These are phyloP conservation scores for Earliella scabrosa DNA, from an alignment of 1,284 basidiomycete species.

Conservation along the genomic window DNA sequence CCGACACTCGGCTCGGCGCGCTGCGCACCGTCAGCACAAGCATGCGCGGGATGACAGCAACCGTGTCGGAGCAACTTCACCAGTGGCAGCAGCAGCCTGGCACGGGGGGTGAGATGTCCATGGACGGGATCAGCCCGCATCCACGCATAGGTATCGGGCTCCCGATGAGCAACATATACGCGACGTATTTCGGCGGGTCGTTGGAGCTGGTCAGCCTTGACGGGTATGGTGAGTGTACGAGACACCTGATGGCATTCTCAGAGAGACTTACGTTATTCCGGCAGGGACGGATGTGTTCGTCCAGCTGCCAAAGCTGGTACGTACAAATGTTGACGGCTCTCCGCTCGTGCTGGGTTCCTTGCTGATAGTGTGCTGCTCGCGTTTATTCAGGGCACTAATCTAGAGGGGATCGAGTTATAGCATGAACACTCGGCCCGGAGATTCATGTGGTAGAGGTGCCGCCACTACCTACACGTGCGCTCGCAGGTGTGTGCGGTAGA, in stretches of 20 bases:
- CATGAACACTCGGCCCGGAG: background rate
- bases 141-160: conserved; percentile 78
- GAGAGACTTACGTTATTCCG: background rate
- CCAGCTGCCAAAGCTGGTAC: conserved; percentile 79
- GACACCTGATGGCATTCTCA: background rate
- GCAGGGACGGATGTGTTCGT: conserved; percentile 83
- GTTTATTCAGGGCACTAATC: conserved; percentile 69
- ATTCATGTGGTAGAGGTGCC: background rate
- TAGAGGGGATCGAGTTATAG: conserved; percentile 81
- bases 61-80: conserved; percentile 74
- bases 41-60: conserved; percentile 68
- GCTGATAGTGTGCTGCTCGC: conserved; percentile 1
- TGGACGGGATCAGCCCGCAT: conserved; percentile 55
- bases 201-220: conserved; percentile 82
- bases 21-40: conserved; percentile 67
- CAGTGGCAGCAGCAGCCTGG: conserved; percentile 47
- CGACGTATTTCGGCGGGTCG: conserved; percentile 86
- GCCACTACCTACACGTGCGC: background rate
- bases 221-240: conserved; percentile 70
- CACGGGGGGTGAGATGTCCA: conserved; percentile 39
- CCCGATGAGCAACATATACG: conserved; percentile 86
- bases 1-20: conserved; percentile 70
- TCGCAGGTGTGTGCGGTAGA: too few species aligned
- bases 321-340: conserved; percentile 32
- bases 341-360: background rate